Conservation (phyloP, 805 yeast species). For the Saturnispora halmiae region DNA sequence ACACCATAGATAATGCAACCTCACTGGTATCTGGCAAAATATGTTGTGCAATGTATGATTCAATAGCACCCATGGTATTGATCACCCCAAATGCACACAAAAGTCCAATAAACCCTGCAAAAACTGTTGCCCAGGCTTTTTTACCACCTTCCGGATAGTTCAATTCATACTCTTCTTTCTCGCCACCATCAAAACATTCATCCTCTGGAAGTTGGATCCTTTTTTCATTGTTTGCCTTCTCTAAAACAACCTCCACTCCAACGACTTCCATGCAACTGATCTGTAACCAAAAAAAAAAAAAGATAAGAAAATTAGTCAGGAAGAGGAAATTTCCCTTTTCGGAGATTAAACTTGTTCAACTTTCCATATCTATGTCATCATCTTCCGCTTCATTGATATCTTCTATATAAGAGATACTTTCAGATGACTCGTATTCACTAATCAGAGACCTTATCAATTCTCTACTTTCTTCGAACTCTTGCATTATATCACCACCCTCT, state of each 20-base stretch:
- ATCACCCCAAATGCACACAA: slow-evolving; percentile 54
- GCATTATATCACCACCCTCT: slow-evolving; percentile 39
- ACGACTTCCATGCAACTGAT: slow-evolving; percentile 3
- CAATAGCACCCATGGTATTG: slow-evolving; percentile 59
- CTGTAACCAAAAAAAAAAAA: no score
- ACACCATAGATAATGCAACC: slow-evolving; percentile 60
- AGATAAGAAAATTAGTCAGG: not conserved
- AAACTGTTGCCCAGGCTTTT: slow-evolving; percentile 32
- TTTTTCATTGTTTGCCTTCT: not conserved
- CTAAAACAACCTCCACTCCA: not conserved
- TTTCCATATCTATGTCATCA: slow-evolving; percentile 1
- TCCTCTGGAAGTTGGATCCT: not conserved
- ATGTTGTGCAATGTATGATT: slow-evolving; percentile 49
- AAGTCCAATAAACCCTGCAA: slow-evolving; percentile 53
- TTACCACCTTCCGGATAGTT: slow-evolving; percentile 5
- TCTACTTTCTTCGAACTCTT: slow-evolving; percentile 39
- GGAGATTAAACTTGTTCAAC: not conserved
- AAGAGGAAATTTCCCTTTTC: not conserved
- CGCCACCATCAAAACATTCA: no score
- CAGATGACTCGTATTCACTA: slow-evolving; percentile 39
- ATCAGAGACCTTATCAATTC: slow-evolving; percentile 37
- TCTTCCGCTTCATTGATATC: slow-evolving; percentile 32
- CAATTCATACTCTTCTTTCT: not conserved
- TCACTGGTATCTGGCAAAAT: slow-evolving; percentile 37
- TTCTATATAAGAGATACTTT: slow-evolving; percentile 36